Evolutionary conservation across 805 yeast genomes (phyloP), one percentile per base, ranked within the genome.

Genomic region (Metschnikowia lochheadii): DNA sequence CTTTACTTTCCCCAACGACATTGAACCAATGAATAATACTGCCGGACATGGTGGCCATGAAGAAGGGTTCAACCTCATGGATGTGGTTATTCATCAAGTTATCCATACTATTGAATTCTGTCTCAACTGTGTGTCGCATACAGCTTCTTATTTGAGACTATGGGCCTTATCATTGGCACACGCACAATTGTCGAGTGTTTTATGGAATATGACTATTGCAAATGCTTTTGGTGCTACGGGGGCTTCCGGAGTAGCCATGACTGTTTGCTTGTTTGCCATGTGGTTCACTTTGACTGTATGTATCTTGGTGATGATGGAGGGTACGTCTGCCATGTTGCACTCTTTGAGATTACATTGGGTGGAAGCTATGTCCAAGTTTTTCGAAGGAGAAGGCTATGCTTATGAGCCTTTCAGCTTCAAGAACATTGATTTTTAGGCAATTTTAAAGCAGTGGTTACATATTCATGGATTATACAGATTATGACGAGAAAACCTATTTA

Each of bases 121-220:
- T 63, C 75, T 85, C 59, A 85, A 85, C 64, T 83, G 89, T 72
- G 89, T 85, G 33, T 82, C 88, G 3, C 91, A 85, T 60, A 85
- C 91, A 0, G 91, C 91, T 2, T 85, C 90, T 1, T 85, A 85
- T 61, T 73, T 85, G 59, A 77, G 91, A 67, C 72, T 85, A 51
- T 85, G 91, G 91, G 91, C 91, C 1, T 73, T 85, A 53, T 85
- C 90, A 0, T 70, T 85, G 56, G 91, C 91, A 0, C 91, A 85
- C 62, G 87, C 87, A n/a, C 91, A 85, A 67, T 73, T 85, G 54
- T 84, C 89, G 11, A 70, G 82, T 14, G 91, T 85, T 29, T 70
- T 85, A 55, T 85, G 90, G 89, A 73, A 82, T 35, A 85, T 85
- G 91, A 85, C 91, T 1, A 76, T 85, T 48, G 75, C 78, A 43